Base-by-base conservation (phyloP, 2,329 filamentous ascomycete genomes). In the Orbilia brochopaga region DNA sequence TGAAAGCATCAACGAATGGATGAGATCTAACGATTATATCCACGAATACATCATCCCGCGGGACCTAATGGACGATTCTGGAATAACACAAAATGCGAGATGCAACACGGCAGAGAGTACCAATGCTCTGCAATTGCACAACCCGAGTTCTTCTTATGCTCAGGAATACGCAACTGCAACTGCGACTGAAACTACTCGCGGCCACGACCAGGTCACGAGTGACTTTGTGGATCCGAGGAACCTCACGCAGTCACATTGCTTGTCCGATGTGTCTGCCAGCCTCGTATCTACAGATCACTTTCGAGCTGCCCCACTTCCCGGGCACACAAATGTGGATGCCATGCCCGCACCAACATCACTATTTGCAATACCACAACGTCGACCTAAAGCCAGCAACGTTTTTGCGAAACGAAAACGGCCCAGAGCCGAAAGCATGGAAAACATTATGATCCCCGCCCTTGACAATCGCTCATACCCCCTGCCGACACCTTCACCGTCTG, bases 401-500 rank as follows among this genome's bases (percentile, higher is more conserved):
- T 17, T 61, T 15, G 35, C 37, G n/a, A 70, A 70, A 57, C 53
- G 66, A 50, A 70, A 70, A 54, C 53, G 66, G 32, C 66, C 66
- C 23, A 59, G 59, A 13, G 66, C 66, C 6, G 66, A 70, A 30
- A 63, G 66, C 17, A 58, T 70, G 27, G 66, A 55, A 46, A 70
- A 70, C 30, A 70, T 70, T 23, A 23, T 64, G 59, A 70, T 70
- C 19, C 66, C 66, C 13, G 55, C 54, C 15, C 59, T 54, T 19
- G 66, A 70, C n/a, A 64, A n/a, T 35, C 66, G 59, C 35, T 64
- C 63, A 40, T 59, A 55, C 44, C 32, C 58, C 8, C 50, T 70
- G 24, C 66, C 66, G 50, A 70, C 66, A 19, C 66, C 66, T 35
- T 70, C 66, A 48, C 66, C 66, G 30, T 64, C 66, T n/a, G 66